These are phyloP conservation scores for Rhodotorula sp. DNA, from an alignment of 1,284 basidiomycete species.

Conservation along the genomic window DNA sequence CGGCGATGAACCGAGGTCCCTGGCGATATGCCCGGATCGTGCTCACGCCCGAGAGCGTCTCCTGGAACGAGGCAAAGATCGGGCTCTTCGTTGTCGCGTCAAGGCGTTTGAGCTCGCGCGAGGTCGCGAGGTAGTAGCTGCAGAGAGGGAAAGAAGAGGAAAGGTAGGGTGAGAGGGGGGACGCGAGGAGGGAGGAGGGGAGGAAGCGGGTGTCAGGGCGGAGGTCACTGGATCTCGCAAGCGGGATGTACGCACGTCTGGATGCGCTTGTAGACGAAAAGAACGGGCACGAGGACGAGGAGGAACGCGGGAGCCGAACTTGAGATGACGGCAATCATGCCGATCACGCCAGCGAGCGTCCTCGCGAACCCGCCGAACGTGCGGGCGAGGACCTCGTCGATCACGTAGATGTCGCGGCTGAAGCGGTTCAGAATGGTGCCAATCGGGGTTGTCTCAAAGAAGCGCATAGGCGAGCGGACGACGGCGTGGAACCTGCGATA, in stretches of 20 bases:
- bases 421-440: conserved; percentile 74
- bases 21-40: conserved; percentile 75
- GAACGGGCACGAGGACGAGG: conserved; percentile 32
- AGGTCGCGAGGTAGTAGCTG: conserved; percentile 84
- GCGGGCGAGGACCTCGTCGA: conserved; percentile 74
- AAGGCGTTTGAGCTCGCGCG: conserved; percentile 70
- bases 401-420: conserved; percentile 87
- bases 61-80: conserved; percentile 74
- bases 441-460: conserved; percentile 63
- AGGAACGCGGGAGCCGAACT: conserved; percentile 49
- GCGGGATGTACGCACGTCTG: conserved; percentile 63
- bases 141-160: conserved; percentile 11
- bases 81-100: conserved; percentile 88
- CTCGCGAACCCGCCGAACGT: conserved; percentile 69
- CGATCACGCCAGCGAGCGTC: conserved; percentile 61
- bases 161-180: not conserved
- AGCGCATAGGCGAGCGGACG: conserved; percentile 77
- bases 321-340: conserved; percentile 77
- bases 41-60: conserved; percentile 78
- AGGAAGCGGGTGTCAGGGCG: too few species aligned
- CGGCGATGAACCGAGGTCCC: conserved; percentile 69
- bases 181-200: too few species aligned
- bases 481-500: conserved; percentile 59
- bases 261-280: conserved; percentile 55
- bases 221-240: too few species aligned